phyloP scores from a whole-genome alignment of 2,329 filamentous ascomycete genomes.

The Ophiognomonia clavigignenti-juglandacearum region DNA sequence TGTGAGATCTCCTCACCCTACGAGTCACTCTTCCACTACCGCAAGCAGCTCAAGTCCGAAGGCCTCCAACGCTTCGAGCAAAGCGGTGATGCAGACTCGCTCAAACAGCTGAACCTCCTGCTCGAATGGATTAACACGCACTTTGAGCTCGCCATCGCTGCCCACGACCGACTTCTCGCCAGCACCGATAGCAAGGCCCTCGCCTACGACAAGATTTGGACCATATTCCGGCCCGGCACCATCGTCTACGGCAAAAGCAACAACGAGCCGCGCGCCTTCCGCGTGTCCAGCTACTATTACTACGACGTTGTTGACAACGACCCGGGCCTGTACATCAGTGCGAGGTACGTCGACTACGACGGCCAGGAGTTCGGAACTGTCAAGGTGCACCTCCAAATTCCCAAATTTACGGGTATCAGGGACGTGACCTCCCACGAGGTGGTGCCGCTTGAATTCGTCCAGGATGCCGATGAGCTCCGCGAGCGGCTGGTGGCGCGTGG shows the following conservation, averaged over 20 bases:
- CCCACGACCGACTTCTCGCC: constrained; percentile 22
- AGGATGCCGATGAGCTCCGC: constrained; percentile 19
- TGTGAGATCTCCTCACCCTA: constrained; percentile 21
- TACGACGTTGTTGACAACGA: constrained; percentile 17
- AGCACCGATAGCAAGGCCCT: constrained; percentile 23
- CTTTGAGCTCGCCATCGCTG: constrained; percentile 23
- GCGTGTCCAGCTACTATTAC: constrained; percentile 24
- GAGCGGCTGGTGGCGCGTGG: constrained; percentile 25
- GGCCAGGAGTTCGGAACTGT: constrained; percentile 28
- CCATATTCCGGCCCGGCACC: constrained; percentile 22
- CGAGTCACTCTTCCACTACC: constrained; percentile 24
- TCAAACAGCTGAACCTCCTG: constrained; percentile 22
- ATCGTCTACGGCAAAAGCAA: constrained; percentile 23
- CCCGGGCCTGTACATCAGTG: constrained; percentile 21
- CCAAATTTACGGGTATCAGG: constrained; percentile 23
- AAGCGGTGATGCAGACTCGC: constrained; percentile 20
- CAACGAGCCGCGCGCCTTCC: constrained; percentile 26
- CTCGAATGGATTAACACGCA: constrained; percentile 23
- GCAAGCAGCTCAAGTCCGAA: constrained; percentile 20
- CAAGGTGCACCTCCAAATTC: constrained; percentile 20
- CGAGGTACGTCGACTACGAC: constrained; percentile 29
- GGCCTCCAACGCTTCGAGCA: constrained; percentile 16
- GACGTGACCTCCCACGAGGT: constrained; percentile 23
- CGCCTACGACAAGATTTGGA: constrained; percentile 25
- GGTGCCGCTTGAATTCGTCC: constrained; percentile 26